Base-by-base conservation (phyloP, 306 rosid genomes). In the Vigna angularis region DNA sequence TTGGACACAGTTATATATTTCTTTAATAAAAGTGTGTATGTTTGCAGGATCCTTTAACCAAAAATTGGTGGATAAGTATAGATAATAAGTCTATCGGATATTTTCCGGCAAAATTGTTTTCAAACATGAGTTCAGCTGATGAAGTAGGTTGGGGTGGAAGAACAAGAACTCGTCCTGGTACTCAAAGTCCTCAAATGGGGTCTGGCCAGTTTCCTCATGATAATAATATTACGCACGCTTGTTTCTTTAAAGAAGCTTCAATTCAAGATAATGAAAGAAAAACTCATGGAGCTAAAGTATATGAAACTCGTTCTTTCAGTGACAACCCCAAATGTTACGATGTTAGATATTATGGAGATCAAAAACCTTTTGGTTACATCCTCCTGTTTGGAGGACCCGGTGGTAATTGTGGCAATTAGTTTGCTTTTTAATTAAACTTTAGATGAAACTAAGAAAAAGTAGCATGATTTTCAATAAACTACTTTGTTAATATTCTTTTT, bases 91-190 rank as follows among this genome's bases (percentile, higher is more conserved):
- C 0, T 4, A 0, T 79, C 26, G 83, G 83, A 51, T 79, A 79
- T 62, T 62, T 62, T 50, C 78, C 78, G 0, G 50, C 58, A 28
- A 7, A 1, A 1, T 64, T 80, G 12, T 72, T 80, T 30, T 13
- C 73, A 0, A 44, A 72, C 18, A 0, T 80, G 61, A 0, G 0
- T 5, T 0, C 15, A 11, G 62, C 68, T 0, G 2, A 40, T 36
- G 1, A 7, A 26, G 68, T 72, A 2, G 83, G 83, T 7, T 72
- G 66, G 67, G 83, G 83, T n/a, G 83, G 79, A 0, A 26, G 6
- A 17, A 72, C 68, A 79, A 26, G 2, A 4, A 50, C 73, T 34
- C 6, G 51, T 59, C 1, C 1, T 1, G 50, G 28, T 24, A 7
- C 0, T 10, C 15, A 1, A 3, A 51, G 38, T 52, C 73, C 83